These are phyloP conservation scores for Fusarium sp. DNA, from an alignment of 2,329 filamentous ascomycete genomes.

Conservation along the genomic window DNA sequence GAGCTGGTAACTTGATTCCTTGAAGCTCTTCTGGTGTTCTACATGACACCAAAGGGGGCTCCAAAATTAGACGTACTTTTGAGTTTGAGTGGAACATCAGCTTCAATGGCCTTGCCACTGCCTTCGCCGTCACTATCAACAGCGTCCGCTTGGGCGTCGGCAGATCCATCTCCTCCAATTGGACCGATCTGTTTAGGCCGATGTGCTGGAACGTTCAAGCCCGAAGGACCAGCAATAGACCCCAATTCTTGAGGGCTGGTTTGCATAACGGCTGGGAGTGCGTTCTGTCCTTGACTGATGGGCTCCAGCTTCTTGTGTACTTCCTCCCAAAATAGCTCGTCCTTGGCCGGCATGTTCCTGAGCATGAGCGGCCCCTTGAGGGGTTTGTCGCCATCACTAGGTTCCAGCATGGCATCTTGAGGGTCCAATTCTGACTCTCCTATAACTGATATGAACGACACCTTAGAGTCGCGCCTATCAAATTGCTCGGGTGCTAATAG, in stretches of 20 bases:
- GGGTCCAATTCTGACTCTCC: slow-evolving; percentile 33
- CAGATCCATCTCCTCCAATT: slow-evolving; percentile 39
- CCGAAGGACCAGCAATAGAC: slow-evolving; percentile 28
- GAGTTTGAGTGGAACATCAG: slow-evolving; percentile 60
- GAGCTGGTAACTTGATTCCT: slow-evolving; percentile 1
- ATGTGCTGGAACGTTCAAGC: slow-evolving; percentile 19
- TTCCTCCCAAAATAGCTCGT: slow-evolving; percentile 64
- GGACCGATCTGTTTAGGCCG: slow-evolving; percentile 18
- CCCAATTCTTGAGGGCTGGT: slow-evolving; percentile 48
- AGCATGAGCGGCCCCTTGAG: slow-evolving; percentile 66
- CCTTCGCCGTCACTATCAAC: slow-evolving; percentile 44
- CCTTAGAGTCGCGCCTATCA: slow-evolving; percentile 31
- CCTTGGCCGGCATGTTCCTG: slow-evolving; percentile 65
- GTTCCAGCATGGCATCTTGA: slow-evolving; percentile 50
- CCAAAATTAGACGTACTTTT: slow-evolving; percentile 61
- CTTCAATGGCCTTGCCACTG: slow-evolving; percentile 47
- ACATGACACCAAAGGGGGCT: slow-evolving; percentile 56
- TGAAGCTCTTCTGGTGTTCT: slow-evolving; percentile 22
- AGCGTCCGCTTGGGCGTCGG: slow-evolving; percentile 36
- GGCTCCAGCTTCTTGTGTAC: slow-evolving; percentile 64
- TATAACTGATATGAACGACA: slow-evolving; percentile 24
- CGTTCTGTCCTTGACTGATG: slow-evolving; percentile 59
- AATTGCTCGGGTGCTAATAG: slow-evolving; percentile 11
- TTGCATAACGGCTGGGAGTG: slow-evolving; percentile 58
- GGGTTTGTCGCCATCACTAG: slow-evolving; percentile 55